These are phyloP conservation scores for Lasiosphaeris hirsuta DNA, from an alignment of 495 filamentous ascomycete species.

Conservation along the genomic window DNA sequence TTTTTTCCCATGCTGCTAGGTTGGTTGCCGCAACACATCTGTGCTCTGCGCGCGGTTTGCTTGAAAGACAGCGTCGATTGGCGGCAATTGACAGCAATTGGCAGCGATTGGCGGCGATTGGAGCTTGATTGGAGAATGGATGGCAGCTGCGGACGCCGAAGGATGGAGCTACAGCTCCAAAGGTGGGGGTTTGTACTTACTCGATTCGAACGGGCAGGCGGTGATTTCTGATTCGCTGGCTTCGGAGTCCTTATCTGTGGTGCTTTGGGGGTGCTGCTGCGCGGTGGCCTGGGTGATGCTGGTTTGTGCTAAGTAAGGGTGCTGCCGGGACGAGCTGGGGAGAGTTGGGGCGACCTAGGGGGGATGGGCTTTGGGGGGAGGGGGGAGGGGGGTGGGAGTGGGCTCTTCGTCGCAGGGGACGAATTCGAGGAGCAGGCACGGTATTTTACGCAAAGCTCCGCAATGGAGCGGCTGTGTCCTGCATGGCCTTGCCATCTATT, in stretches of 20 bases:
- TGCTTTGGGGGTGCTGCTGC: no score
- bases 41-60: no score
- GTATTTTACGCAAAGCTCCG: slow-evolving; percentile 7
- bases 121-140: no score
- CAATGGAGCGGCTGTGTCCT: background rate
- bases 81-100: no score
- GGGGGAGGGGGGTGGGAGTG: background rate
- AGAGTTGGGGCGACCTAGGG: background rate
- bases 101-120: no score
- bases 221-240: slow-evolving; percentile 9
- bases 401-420: no score
- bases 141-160: background rate
- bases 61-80: no score
- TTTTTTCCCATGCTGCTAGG: no score
- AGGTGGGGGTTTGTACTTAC: slow-evolving; percentile 13
- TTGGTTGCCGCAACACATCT: no score
- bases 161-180: background rate
- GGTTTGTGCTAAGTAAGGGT: no score
- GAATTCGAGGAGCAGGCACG: background rate
- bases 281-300: no score
- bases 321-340: no score
- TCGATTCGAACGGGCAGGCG: slow-evolving; percentile 14
- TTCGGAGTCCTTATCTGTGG: background rate
- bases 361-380: background rate
- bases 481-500: background rate